phyloP scores from a whole-genome alignment of 192 early-diverging fungal species.

The Umbelopsis vinacea region DNA sequence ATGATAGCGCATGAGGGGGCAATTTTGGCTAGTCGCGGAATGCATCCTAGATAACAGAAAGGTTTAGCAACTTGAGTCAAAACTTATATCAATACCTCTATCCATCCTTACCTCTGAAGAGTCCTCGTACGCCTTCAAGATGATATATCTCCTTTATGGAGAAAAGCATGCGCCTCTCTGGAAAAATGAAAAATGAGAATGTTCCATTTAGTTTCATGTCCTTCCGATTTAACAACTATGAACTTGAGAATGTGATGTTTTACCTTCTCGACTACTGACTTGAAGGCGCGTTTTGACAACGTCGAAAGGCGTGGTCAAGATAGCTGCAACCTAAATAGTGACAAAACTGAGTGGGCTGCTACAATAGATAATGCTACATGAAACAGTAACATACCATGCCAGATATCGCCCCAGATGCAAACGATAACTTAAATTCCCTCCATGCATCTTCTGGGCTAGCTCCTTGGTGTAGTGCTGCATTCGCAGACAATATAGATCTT shows the following conservation, averaged over 20 bases:
- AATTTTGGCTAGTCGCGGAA: conserved; percentile 84
- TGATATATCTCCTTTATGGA: conserved; percentile 47
- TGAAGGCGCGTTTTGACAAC: conserved; percentile 93
- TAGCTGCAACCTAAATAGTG: conserved; percentile 71
- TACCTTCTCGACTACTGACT: conserved; percentile 48
- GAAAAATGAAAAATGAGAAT: neutral
- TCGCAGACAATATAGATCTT: conserved; percentile 36
- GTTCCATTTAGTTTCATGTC: neutral
- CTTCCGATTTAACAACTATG: neutral
- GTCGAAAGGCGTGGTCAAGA: conserved; percentile 93
- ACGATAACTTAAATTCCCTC: conserved; percentile 69
- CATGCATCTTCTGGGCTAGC: conserved; percentile 6
- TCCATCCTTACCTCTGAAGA: conserved; percentile 52
- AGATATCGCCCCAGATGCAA: conserved; percentile 83
- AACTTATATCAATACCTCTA: neutral
- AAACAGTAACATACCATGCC: conserved; percentile 64
- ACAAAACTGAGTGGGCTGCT: neutral
- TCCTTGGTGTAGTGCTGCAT: neutral
- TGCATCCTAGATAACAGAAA: conserved; percentile 48
- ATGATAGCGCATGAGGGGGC: conserved; percentile 95
- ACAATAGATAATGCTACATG: neutral
- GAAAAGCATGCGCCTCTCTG: conserved; percentile 35
- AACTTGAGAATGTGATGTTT: neutral
- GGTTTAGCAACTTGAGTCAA: neutral
- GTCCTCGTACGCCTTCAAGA: conserved; percentile 56